Evolutionary conservation across 345 rosid genomes (phyloP), one percentile per base, ranked within the genome.

Genomic region (Leavenworthia alabamica): DNA sequence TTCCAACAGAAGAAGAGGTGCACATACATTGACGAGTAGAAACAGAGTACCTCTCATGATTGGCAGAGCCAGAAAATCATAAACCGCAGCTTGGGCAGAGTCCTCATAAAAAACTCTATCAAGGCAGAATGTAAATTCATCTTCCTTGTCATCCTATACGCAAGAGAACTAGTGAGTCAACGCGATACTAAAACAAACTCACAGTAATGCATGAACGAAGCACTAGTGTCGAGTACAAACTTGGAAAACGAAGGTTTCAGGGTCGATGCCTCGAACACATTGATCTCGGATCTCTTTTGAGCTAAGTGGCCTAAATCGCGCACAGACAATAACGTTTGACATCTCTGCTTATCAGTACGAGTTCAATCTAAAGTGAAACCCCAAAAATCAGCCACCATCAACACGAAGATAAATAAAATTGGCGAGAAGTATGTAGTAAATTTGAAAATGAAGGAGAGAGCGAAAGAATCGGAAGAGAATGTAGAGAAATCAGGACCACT

Each of bases 231-330:
- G 13, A 57, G 24, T 14, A 47, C 37, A 24, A 35, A 86, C 89
- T 85, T 88, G 83, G 81, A 90, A 76, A 57, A 62, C 40, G 75
- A 90, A 88, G 37, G 66, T 74, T 33, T 88, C 91, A 9, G 69
- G 19, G 70, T 82, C 86, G 39, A 85, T 36, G 64, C 68, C 11
- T 27, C 73, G 73, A 76, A 86, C 66, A 71, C 88, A 81, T 37
- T 37, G 69, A 10, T 79, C 89, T 24, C 63, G 76, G 58, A 70
- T 75, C 82, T 90, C 96, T 64, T 71, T 81, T 1, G 86, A 66
- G 63, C 81, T 88, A 67, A 84, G 44, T 4, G 97, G 96, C 78
- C 97, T 68, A 70, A 90, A 83, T 37, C 97, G 87, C 51, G 82
- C 82, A 46, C 94, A 90, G 11, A 90, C 89, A 2, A 89, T 84